Conservation (phyloP, 371 early-diverging fungal genomes). For the Chytridium lagenaria region DNA sequence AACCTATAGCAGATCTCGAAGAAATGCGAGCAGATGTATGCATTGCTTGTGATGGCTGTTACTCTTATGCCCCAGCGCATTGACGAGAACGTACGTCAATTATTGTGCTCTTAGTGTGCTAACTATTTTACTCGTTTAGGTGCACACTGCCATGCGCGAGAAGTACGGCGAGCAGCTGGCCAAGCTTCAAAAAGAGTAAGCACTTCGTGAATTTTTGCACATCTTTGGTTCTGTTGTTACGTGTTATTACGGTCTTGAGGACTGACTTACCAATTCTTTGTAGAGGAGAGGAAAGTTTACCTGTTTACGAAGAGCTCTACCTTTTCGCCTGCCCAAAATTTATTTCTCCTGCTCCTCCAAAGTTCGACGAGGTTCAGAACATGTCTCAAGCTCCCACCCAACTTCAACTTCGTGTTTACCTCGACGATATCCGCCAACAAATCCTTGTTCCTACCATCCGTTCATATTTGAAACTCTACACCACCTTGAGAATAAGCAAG, state of each 20-base stretch:
- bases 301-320: constrained; percentile 87
- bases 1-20: constrained; percentile 68
- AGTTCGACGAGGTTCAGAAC: constrained; percentile 65
- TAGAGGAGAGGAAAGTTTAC: constrained; percentile 75
- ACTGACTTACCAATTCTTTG: not conserved
- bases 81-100: constrained; percentile 79
- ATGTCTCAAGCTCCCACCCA: constrained; percentile 44
- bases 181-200: constrained; percentile 81
- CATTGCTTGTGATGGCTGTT: constrained; percentile 87
- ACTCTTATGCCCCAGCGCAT: constrained; percentile 91
- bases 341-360: constrained; percentile 83
- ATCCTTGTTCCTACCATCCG: constrained; percentile 84
- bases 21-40: constrained; percentile 87
- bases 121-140: no score
- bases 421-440: constrained; percentile 84
- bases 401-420: constrained; percentile 84
- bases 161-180: constrained; percentile 90
- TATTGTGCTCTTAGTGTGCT: no score
- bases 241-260: no score
- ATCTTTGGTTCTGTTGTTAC: no score
- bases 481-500: constrained; percentile 86
- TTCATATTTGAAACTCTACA: constrained; percentile 93
- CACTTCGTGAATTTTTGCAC: no score
- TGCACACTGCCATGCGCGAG: constrained; percentile 86
- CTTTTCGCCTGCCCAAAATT: constrained; percentile 93